Evolutionary conservation across 768 basidiomycete genomes (phyloP).

Genomic region (Sporobolomyces pararoseus): DNA sequence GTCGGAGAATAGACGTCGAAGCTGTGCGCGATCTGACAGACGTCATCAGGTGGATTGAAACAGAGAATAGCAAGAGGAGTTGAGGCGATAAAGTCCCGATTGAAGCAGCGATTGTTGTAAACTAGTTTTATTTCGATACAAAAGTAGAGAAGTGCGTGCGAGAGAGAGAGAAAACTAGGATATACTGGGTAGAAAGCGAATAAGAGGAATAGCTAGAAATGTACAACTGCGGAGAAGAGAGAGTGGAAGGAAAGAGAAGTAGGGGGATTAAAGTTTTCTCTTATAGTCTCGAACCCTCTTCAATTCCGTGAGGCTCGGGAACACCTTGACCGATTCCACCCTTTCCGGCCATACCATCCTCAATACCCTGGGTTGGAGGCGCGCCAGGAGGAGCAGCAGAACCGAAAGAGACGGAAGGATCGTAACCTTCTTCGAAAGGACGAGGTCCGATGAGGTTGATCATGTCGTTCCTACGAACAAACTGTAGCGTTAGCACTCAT

Average conservation of each 20-base stretch:
- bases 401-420: slow-evolving; percentile 25
- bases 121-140: slow-evolving; percentile 11
- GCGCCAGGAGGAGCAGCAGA: slow-evolving; percentile 8
- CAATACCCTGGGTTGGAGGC: slow-evolving; percentile 14
- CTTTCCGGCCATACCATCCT: slow-evolving; percentile 23
- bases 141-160: background rate
- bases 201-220: background rate
- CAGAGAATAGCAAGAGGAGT: background rate
- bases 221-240: background rate
- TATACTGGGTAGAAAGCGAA: background rate
- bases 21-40: slow-evolving; percentile 5
- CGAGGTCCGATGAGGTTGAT: slow-evolving; percentile 44
- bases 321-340: slow-evolving; percentile 28
- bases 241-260: background rate
- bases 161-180: background rate
- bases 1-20: background rate
- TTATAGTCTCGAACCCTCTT: slow-evolving; percentile 18
- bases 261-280: background rate
- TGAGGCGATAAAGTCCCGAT: background rate
- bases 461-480: slow-evolving; percentile 32
- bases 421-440: slow-evolving; percentile 41
- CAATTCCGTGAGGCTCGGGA: slow-evolving; percentile 25
- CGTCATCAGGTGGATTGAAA: slow-evolving; percentile 1
- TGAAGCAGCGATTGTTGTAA: background rate
- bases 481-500: background rate